Evolutionary conservation across 2,329 filamentous ascomycete species (phyloP), one percentile per base, ranked within the genome.

Genomic region (Fusarium aywerte): DNA sequence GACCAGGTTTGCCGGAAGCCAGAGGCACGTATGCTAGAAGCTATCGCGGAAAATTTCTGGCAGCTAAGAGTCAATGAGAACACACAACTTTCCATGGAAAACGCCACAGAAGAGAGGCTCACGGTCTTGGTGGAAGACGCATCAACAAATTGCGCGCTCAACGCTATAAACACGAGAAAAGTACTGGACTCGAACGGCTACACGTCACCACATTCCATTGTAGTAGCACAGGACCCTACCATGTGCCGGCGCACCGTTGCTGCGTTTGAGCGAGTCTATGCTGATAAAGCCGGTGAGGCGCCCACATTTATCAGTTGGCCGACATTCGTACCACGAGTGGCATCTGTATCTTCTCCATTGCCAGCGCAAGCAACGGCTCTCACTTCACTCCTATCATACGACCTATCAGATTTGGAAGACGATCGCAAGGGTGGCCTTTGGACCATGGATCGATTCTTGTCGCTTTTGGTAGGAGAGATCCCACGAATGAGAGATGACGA

Each of bases 71-170:
- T 48, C 10, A 13, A 43, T 13, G 23, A 13, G 4, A 25, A 3
- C 21, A 16, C 3, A 16, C 25, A 15, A n/a, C n/a, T 5, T 18
- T 23, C 20, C 15, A 9, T 33, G 7, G 15, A 8, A 13, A 54
- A 20, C 12, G 15, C 5, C 21, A 25, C 23, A 21, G 13, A 6
- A 15, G 38, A 67, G 8, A 35, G 11, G 5, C 39, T 72, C 8
- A 53, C 42, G 8, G 33, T 70, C 29, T 52, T 71, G 31, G 44
- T 71, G 3, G 69, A 70, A 23, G 67, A 70, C 40, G 23, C 45
- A n/a, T 72, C 64, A 9, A 72, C 67, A 5, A 72, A 72, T 32
- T 72, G 69, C 20, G 64, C 57, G 4, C 67, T 69, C 29, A 72
- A 72, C 16, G 67, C 69, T 10, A 27, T 38, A 6, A 60, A 67